These are phyloP conservation scores for Aspergillus leporis DNA, from an alignment of 495 filamentous ascomycete genomes.

Conservation along the genomic window DNA sequence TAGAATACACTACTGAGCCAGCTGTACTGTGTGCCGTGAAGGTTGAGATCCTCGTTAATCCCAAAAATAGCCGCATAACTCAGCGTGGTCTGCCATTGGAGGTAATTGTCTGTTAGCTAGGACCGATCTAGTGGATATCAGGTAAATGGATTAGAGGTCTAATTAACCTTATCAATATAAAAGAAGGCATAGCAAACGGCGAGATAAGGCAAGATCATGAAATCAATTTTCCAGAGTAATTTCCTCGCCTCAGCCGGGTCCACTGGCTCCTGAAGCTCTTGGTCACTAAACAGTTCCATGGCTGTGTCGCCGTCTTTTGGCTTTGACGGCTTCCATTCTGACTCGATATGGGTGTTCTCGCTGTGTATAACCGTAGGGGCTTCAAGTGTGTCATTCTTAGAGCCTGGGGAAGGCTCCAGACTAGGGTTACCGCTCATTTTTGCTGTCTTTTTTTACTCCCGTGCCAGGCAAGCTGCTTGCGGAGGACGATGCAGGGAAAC, in stretches of 20 bases:
- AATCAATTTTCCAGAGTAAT: slow-evolving; percentile 57
- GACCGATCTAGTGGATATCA: neutral
- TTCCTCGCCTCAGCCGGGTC: slow-evolving; percentile 50
- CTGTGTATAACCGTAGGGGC: slow-evolving; percentile 26
- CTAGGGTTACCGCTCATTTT: neutral
- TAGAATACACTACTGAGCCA: slow-evolving; percentile 54
- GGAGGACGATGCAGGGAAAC: neutral
- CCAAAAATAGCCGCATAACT: slow-evolving; percentile 62
- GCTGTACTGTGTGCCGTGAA: slow-evolving; percentile 50
- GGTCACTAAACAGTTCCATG: slow-evolving; percentile 45
- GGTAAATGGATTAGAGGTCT: neutral
- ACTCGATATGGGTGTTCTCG: slow-evolving; percentile 25
- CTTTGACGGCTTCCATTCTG: slow-evolving; percentile 31
- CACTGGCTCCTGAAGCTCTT: slow-evolving; percentile 45
- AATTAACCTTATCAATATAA: slow-evolving; percentile 54
- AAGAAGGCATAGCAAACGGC: slow-evolving; percentile 62
- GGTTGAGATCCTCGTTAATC: slow-evolving; percentile 48
- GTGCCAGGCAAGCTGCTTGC: too few relatives aligned
- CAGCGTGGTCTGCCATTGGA: slow-evolving; percentile 49
- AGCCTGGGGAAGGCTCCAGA: slow-evolving; percentile 19
- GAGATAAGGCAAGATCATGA: slow-evolving; percentile 50
- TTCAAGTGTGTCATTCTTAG: slow-evolving; percentile 26
- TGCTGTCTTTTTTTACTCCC: neutral
- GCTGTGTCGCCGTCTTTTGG: slow-evolving; percentile 44
- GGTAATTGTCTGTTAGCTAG: neutral